Conservation (phyloP, 2,329 filamentous ascomycete genomes). For the Cytospora mali region DNA sequence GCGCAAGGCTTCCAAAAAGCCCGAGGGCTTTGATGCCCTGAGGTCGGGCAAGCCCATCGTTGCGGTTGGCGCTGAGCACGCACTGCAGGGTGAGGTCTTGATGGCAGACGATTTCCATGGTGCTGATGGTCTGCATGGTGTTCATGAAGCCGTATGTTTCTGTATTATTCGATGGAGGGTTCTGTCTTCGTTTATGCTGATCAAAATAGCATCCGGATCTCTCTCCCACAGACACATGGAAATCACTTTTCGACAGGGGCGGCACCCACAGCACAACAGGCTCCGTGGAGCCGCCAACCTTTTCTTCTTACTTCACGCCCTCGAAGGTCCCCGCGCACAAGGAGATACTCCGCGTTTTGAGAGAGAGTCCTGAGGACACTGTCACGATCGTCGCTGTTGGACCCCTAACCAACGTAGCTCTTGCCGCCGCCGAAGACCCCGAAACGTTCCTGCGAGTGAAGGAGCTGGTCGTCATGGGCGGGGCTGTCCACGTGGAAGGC, state of each 20-base stretch:
- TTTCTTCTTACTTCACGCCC: constrained; percentile 69
- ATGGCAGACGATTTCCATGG: constrained; percentile 88
- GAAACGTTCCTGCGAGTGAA: constrained; percentile 87
- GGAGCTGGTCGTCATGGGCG: constrained; percentile 95
- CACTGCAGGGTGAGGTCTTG: constrained; percentile 80
- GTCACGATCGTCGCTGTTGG: constrained; percentile 91
- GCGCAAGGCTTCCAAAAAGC: constrained; percentile 69
- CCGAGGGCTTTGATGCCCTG: constrained; percentile 73
- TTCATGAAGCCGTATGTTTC: constrained; percentile 60
- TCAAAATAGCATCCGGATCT: constrained; percentile 67
- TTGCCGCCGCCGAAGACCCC: constrained; percentile 85
- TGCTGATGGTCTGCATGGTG: constrained; percentile 73
- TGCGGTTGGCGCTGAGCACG: constrained; percentile 83
- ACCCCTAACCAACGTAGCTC: constrained; percentile 88
- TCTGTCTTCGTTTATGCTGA: constrained; percentile 14
- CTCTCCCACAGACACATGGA: constrained; percentile 74
- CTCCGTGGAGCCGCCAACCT: constrained; percentile 45
- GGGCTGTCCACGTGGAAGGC: constrained; percentile 75
- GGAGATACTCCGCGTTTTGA: constrained; percentile 86
- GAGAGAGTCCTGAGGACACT: constrained; percentile 78
- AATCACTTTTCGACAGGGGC: constrained; percentile 61
- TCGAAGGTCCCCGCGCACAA: constrained; percentile 74
- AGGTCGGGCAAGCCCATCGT: constrained; percentile 77
- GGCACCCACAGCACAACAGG: constrained; percentile 33
- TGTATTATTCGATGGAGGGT: constrained; percentile 3